Conservation (phyloP, 2,329 filamentous ascomycete species). For the Tolypocladium pustulatum region DNA sequence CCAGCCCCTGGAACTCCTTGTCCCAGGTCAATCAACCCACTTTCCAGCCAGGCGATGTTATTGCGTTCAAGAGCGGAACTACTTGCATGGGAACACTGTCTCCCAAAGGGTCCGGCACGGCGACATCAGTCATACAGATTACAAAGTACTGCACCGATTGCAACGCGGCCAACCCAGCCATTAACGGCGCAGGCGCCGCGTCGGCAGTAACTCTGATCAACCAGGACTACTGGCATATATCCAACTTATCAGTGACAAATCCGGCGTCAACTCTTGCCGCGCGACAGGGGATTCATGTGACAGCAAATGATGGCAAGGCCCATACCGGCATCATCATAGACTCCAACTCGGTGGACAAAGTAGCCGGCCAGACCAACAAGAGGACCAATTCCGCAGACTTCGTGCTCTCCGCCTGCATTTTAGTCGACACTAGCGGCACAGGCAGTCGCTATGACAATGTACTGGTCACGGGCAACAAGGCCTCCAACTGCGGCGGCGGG, state of each 20-base stretch:
- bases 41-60: constrained; percentile 8
- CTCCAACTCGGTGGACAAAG: constrained; percentile 9
- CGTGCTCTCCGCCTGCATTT: constrained; percentile 9
- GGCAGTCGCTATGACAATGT: constrained; percentile 13
- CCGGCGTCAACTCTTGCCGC: constrained; percentile 5
- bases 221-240: constrained; percentile 13
- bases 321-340: constrained; percentile 13
- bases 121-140: constrained; percentile 6
- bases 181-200: constrained; percentile 9
- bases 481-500: constrained; percentile 13
- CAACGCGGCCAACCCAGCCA: constrained; percentile 5
- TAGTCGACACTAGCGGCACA: neutral
- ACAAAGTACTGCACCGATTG: constrained; percentile 8
- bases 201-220: constrained; percentile 11
- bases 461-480: constrained; percentile 8
- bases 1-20: constrained; percentile 9
- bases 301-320: constrained; percentile 10
- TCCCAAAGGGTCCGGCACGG: constrained; percentile 10
- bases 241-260: constrained; percentile 7
- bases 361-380: constrained; percentile 13
- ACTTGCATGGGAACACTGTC: constrained; percentile 8
- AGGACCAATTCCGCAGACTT: constrained; percentile 7
- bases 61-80: constrained; percentile 10
- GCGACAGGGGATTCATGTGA: constrained; percentile 11
- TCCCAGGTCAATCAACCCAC: constrained; percentile 7